Evolutionary conservation across 2,329 filamentous ascomycete species (phyloP).

Genomic region (Pseudogymnoascus sp.): DNA sequence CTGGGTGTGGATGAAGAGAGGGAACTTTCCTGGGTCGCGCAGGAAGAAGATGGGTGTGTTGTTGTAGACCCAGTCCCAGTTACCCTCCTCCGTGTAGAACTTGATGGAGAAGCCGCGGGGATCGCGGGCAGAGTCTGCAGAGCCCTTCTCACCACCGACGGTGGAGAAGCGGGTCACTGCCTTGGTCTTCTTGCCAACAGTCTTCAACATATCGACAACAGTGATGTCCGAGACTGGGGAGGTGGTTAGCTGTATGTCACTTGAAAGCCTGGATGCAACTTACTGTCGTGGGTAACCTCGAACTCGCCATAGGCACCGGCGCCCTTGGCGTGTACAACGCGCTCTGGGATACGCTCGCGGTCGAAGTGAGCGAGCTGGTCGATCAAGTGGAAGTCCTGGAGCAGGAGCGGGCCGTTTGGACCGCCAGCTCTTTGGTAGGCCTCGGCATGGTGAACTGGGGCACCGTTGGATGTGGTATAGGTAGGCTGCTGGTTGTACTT

Average conservation of each 20-base stretch:
- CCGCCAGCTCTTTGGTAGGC: slow-evolving; percentile 45
- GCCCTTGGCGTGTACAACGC: slow-evolving; percentile 58
- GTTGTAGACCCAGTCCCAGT: slow-evolving; percentile 67
- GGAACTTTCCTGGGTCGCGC: slow-evolving; percentile 67
- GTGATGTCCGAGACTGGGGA: slow-evolving; percentile 37
- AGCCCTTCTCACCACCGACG: slow-evolving; percentile 63
- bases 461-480: slow-evolving; percentile 54
- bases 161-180: slow-evolving; percentile 62
- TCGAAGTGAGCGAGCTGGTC: slow-evolving; percentile 51
- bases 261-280: slow-evolving; percentile 37
- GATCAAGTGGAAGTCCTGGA: slow-evolving; percentile 60
- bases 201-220: slow-evolving; percentile 38
- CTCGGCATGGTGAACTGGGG: slow-evolving; percentile 46
- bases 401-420: slow-evolving; percentile 48
- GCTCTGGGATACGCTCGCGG: slow-evolving; percentile 44
- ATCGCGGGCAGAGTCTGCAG: slow-evolving; percentile 59
- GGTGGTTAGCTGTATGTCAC: slow-evolving; percentile 51
- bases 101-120: slow-evolving; percentile 62
- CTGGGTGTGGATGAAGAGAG: slow-evolving; percentile 69
- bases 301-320: slow-evolving; percentile 26
- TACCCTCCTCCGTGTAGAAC: slow-evolving; percentile 64
- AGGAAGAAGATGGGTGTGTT: slow-evolving; percentile 75
- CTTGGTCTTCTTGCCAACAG: slow-evolving; percentile 62
- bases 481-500: slow-evolving; percentile 51
- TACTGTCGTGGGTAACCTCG: slow-evolving; percentile 19